phyloP scores from a whole-genome alignment of 176 grass and related monocot species.

The Rhynchospora pubera region DNA sequence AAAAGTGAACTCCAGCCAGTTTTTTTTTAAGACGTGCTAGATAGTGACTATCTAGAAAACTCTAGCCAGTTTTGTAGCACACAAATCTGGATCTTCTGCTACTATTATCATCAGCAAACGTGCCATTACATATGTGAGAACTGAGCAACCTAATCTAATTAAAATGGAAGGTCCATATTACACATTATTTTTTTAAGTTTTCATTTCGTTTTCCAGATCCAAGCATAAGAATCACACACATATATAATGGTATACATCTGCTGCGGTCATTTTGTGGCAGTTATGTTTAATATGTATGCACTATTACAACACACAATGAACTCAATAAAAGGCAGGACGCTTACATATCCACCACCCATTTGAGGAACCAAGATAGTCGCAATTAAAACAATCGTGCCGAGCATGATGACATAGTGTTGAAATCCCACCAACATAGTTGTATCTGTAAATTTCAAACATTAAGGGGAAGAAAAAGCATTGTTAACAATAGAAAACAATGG shows the following conservation, averaged over 20 bases:
- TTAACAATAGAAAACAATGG: not conserved
- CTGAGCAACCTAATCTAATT: not conserved
- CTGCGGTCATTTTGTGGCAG: too few relatives aligned
- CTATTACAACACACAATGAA: not conserved
- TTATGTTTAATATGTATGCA: too few relatives aligned
- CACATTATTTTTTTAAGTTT: not conserved
- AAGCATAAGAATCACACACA: too few relatives aligned
- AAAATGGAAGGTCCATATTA: not conserved
- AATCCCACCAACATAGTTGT: conserved; percentile 57
- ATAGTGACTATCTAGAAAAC: not conserved
- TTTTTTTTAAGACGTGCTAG: too few relatives aligned
- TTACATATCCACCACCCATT: conserved; percentile 87
- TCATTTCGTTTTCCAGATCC: too few relatives aligned
- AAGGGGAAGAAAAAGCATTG: not conserved
- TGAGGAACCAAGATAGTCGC: conserved; percentile 79
- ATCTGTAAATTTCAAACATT: conserved; percentile 24
- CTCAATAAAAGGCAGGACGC: not conserved
- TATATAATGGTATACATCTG: too few relatives aligned
- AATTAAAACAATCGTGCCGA: conserved; percentile 85
- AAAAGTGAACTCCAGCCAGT: not conserved
- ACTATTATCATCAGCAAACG: not conserved
- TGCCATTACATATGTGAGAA: not conserved
- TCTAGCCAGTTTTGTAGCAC: not conserved
- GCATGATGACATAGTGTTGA: conserved; percentile 98
- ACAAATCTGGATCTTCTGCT: not conserved